Conservation (phyloP, 2,329 filamentous ascomycete genomes). For the Hirsutella minnesotensis region DNA sequence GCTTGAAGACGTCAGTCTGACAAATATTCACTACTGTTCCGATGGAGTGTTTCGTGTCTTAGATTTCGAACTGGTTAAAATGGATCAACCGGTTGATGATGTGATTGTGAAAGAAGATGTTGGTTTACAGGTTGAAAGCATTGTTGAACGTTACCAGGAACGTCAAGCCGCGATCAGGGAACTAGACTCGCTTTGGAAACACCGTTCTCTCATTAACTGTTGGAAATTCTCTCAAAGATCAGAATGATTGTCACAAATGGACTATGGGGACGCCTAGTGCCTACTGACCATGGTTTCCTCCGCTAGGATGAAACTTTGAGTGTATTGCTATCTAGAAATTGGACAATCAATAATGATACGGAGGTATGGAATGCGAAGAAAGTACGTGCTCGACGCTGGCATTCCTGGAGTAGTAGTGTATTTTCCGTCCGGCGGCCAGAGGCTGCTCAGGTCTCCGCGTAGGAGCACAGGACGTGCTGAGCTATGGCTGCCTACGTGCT, state of each 20-base stretch:
- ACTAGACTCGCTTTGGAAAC: not conserved
- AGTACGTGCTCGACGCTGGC: too few species aligned
- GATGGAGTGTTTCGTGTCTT: not conserved
- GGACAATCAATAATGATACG: too few species aligned
- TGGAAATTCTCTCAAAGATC: not conserved
- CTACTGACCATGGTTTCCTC: too few species aligned
- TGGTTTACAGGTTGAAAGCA: not conserved
- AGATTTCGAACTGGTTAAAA: constrained; percentile 1
- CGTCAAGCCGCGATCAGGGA: not conserved
- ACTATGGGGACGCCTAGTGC: too few species aligned
- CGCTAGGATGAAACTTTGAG: not conserved
- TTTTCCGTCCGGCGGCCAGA: too few species aligned
- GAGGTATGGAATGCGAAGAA: too few species aligned
- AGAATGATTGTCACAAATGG: not conserved
- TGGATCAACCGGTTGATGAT: not conserved
- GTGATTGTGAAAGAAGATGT: not conserved
- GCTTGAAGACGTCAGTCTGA: not conserved
- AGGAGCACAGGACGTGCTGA: too few species aligned
- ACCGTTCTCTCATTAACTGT: not conserved
- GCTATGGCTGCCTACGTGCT: too few species aligned
- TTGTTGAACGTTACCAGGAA: not conserved
- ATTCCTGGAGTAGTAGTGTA: too few species aligned
- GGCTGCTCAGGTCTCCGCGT: too few species aligned
- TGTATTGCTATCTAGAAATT: not conserved
- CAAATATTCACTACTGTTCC: not conserved